Base-by-base conservation (phyloP, 495 filamentous ascomycete genomes). In the Penicillium alfredii region DNA sequence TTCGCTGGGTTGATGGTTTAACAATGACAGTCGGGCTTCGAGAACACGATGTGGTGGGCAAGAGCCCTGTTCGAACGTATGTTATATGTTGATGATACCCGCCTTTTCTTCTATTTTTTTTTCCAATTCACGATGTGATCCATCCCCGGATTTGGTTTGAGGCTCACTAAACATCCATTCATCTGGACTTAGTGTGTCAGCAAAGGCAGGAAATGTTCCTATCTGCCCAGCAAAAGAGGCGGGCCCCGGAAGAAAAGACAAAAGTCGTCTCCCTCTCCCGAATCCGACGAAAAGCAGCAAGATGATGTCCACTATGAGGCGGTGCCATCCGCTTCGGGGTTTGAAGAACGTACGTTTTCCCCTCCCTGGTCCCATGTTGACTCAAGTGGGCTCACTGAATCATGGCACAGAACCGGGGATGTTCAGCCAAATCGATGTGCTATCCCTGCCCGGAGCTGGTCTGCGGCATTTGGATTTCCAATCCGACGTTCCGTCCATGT, bases 1-100 rank as follows among this genome's bases (percentile, higher is more conserved):
- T n/a, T n/a, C n/a, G n/a, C n/a, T n/a, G n/a, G n/a, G n/a, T n/a
- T 10, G 23, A 22, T 22, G 11, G 11, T 27, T 15, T 23, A 37
- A 38, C 27, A 26, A 27, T 40, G 27, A 43, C 35, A 77, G 75
- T 55, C 73, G 74, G 45, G 66, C 71, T 26, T 77, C 74, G 11
- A 60, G 74, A 40, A 77, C 70, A 35, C 68, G 74, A 45, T 80
- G 76, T 53, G 72, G 75, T 52, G 74, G 74, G 25, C 68, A 75
- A 40, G 64, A 68, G 43, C 69, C 71, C 17, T 78, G 73, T 49
- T 58, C 64, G 15, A 78, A 72, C 56, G 75, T 78, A 68, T 37
- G 69, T 65, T 25, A n/a, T n/a, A 9, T 25, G 8, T 21, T 37
- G 18, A n/a, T n/a, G n/a, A n/a, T n/a, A n/a, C n/a, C n/a, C n/a